Base-by-base conservation (phyloP, 2,329 filamentous ascomycete genomes). In the Trichophyton schoenleinii region DNA sequence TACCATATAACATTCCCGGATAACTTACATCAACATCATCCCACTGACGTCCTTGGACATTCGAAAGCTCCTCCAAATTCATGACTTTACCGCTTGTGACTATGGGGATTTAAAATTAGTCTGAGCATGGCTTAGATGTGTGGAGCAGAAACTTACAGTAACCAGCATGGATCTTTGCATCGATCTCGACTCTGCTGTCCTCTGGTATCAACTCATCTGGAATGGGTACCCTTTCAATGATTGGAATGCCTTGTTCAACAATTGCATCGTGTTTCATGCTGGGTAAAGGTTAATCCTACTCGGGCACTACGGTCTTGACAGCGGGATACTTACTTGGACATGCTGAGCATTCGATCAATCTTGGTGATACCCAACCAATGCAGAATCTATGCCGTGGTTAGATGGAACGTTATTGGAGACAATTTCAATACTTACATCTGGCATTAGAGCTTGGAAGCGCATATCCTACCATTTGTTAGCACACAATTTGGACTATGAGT, bases 331-430 rank as follows among this genome's bases (percentile, higher is more conserved):
- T 71, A 88, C 86, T 97, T 95, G 76, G 89, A 95, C 94, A 97
- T 97, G 78, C 89, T 95, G 68, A 96, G 79, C 94, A 97, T 99
- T 63, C 91, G 83, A 74, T 99, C 94, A 71, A 99, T 97, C 81
- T 97, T 97, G 72, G 88, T 94, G 71, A 99, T 96, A 64, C 94
- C 94, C 34, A 99, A 83, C 94, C 94, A 97, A 76, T 97, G 94
- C 60, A 97, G 81, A 66, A 97, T 95, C 69, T 67, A 15, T 36
- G 28, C 20, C 18, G n/a, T 38, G 53, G 44, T 53, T 31, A 18
- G 18, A 41, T 38, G 15, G n/a, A 31, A 15, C 8, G 11, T 18
- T 34, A 25, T 36, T 38, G 18, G 44, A 2, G 1, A 22, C 22
- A 34, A 20, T 8, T 38, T 20, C 31, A 22, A n/a, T 59, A 61